Evolutionary conservation across 2,329 filamentous ascomycete species (phyloP).

Genomic region (Didymella glomerata): DNA sequence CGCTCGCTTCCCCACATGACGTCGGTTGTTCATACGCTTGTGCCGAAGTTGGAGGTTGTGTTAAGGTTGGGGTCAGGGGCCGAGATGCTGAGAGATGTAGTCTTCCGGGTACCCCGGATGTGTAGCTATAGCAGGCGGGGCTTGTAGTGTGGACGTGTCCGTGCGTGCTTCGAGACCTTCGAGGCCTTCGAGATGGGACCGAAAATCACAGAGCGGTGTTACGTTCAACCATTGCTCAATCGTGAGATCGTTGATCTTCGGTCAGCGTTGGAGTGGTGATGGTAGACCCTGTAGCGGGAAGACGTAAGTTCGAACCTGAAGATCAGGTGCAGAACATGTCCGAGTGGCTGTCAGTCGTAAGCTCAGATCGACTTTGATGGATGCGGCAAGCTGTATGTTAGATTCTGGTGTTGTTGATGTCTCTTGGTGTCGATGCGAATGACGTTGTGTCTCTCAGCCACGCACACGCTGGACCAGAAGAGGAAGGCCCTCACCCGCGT

Average conservation of each 20-base stretch:
- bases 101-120: constrained; percentile 13
- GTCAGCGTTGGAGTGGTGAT: not conserved
- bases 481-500: constrained; percentile 32
- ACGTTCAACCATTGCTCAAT: no score
- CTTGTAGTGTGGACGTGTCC: constrained; percentile 1
- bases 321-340: not conserved
- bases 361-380: not conserved
- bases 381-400: not conserved
- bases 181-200: not conserved
- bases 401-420: not conserved
- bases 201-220: not conserved
- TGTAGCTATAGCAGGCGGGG: not conserved
- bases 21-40: constrained; percentile 2
- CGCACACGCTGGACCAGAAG: constrained; percentile 25
- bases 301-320: not conserved
- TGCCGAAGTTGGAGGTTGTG: not conserved
- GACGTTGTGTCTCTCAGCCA: constrained; percentile 21
- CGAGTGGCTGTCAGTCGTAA: not conserved
- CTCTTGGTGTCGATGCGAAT: constrained; percentile 6
- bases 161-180: constrained; percentile 3
- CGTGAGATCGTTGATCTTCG: not conserved
- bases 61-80: constrained; percentile 5
- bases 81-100: not conserved
- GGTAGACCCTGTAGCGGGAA: not conserved
- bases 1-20: constrained; percentile 11